Evolutionary conservation across 2,329 filamentous ascomycete species (phyloP).

Genomic region (Trichophyton mentagrophytes): DNA sequence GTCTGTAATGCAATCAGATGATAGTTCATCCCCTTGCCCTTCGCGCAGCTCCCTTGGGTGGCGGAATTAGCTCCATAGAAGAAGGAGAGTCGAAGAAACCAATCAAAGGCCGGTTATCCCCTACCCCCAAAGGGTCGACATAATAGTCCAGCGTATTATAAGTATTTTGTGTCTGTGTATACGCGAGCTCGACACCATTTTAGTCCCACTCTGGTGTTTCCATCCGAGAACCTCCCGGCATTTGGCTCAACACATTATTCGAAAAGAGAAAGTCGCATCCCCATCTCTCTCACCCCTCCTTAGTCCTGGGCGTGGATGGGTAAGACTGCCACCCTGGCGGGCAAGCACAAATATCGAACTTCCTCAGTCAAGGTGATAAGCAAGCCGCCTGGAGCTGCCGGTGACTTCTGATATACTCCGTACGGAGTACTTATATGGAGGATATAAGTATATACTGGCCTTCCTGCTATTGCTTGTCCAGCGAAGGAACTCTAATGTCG

Average conservation of each 20-base stretch:
- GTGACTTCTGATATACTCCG: background rate
- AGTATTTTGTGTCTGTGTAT: background rate
- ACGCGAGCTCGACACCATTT: background rate
- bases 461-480: background rate
- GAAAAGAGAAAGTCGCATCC: background rate
- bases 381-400: background rate
- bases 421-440: no score
- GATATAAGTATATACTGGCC: no score
- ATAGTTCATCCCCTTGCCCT: background rate
- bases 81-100: background rate
- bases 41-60: background rate
- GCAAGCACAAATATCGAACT: background rate
- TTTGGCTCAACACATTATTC: constrained; percentile 3
- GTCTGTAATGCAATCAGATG: background rate
- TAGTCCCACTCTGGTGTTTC: background rate
- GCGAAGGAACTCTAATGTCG: background rate
- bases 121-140: background rate
- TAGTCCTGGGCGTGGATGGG: background rate
- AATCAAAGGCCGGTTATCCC: background rate
- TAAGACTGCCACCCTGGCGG: background rate
- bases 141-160: background rate
- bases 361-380: background rate
- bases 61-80: background rate
- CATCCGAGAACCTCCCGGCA: background rate
- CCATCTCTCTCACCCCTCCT: background rate